Conservation (phyloP, 2,329 filamentous ascomycete genomes). For the Rhytidhysteron rufulum region DNA sequence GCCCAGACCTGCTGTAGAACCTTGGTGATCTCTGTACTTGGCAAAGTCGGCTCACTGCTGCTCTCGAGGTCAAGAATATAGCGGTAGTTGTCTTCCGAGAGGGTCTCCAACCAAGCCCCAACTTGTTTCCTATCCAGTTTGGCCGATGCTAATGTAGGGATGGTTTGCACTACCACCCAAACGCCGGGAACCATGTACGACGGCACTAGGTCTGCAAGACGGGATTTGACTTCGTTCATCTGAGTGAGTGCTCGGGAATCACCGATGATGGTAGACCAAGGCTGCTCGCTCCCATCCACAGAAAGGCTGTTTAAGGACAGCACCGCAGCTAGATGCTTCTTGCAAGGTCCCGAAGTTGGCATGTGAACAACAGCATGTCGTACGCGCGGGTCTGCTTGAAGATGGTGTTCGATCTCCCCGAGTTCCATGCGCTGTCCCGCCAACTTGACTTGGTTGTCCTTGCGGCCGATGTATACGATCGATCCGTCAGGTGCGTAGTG, state of each 20-base stretch:
- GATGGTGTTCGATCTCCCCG: conserved; percentile 29
- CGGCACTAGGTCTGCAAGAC: conserved; percentile 15
- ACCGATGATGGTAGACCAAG: conserved; percentile 10
- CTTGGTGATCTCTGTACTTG: conserved; percentile 10
- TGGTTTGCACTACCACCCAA: conserved; percentile 35
- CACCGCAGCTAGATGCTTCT: conserved; percentile 12
- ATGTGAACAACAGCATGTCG: conserved; percentile 42
- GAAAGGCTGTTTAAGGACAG: conserved; percentile 18
- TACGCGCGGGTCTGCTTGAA: conserved; percentile 24
- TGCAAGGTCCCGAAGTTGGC: conserved; percentile 17
- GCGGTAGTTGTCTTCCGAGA: conserved; percentile 16
- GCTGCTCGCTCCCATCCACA: conserved; percentile 5
- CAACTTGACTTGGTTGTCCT: conserved; percentile 32
- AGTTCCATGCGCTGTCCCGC: conserved; percentile 34
- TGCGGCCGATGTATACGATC: conserved; percentile 26
- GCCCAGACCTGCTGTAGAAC: conserved; percentile 38
- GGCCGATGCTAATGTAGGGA: conserved; percentile 24
- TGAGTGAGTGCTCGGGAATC: conserved; percentile 12
- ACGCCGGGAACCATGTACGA: conserved; percentile 26
- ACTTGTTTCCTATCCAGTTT: conserved; percentile 32
- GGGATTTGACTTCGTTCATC: conserved; percentile 27
- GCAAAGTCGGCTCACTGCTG: conserved; percentile 12
- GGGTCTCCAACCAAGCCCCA: conserved; percentile 34
- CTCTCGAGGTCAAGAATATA: conserved; percentile 37
- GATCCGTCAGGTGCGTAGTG: conserved; percentile 25